A percentile compares a stretch with the other conserved stretches of the same genome.
These are phyloP conservation scores for Epichloe elymi DNA, from an alignment of 2,329 filamentous ascomycete species.

Conservation along the genomic window DNA sequence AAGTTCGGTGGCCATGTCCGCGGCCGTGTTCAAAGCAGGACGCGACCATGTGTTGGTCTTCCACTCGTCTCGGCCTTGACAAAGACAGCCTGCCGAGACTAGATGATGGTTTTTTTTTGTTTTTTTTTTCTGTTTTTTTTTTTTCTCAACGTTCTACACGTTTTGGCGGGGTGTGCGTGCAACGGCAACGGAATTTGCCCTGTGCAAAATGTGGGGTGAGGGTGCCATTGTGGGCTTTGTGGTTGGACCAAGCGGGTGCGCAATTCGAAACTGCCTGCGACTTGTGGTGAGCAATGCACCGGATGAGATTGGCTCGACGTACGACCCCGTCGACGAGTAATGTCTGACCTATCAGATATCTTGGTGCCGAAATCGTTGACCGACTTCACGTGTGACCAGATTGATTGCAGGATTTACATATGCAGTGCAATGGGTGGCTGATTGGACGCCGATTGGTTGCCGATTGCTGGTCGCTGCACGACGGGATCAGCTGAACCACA, in stretches of 20 bases:
- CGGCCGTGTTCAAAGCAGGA: background rate
- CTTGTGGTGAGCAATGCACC: background rate
- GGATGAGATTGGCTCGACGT: background rate
- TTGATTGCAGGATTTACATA: background rate
- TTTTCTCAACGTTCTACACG: no score
- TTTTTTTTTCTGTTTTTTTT: no score
- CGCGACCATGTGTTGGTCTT: background rate
- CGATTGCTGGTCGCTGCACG: background rate
- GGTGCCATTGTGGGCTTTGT: slow-evolving; percentile 8
- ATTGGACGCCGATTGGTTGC: no score
- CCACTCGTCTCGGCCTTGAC: background rate
- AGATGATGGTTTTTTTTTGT: background rate
- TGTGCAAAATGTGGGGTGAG: slow-evolving; percentile 19
- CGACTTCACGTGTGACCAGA: no score
- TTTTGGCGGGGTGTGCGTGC: slow-evolving; percentile 3
- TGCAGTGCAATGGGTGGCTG: background rate
- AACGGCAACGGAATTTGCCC: background rate
- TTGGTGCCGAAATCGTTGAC: no score
- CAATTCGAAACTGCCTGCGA: no score
- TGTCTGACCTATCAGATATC: no score
- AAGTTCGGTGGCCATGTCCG: slow-evolving; percentile 32
- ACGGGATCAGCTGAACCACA: background rate
- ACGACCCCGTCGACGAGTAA: no score
- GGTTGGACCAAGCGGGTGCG: no score
- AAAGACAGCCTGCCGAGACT: no score